phyloP scores from a whole-genome alignment of 2,329 filamentous ascomycete species.

The Colletotrichum lindemuthianum region DNA sequence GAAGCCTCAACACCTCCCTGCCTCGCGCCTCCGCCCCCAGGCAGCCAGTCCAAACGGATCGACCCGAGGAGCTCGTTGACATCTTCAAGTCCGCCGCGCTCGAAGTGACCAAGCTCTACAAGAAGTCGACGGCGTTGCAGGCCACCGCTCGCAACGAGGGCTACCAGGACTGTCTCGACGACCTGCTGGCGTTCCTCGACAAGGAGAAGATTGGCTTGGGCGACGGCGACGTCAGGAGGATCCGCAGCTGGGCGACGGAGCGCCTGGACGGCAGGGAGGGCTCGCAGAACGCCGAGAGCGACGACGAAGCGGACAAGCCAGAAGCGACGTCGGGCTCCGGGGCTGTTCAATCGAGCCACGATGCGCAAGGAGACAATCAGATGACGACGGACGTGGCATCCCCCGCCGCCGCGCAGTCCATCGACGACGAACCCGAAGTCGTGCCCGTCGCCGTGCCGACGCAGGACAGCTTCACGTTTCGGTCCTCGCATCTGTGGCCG shows the following conservation, averaged over 20 bases:
- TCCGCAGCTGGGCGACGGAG: conserved; percentile 75
- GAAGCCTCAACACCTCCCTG: conserved; percentile 41
- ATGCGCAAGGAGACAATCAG: conserved; percentile 39
- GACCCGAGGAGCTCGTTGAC: conserved; percentile 77
- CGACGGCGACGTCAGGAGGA: conserved; percentile 78
- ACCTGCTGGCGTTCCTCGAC: conserved; percentile 87
- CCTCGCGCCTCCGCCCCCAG: conserved; percentile 37
- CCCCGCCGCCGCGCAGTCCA: conserved; percentile 36
- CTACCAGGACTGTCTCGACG: conserved; percentile 94
- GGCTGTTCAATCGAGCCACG: conserved; percentile 57
- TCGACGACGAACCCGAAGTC: conserved; percentile 38
- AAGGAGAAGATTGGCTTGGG: conserved; percentile 80
- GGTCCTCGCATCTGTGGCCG: conserved; percentile 66
- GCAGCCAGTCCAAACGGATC: conserved; percentile 47
- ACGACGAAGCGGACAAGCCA: conserved; percentile 74
- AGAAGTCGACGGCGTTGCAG: conserved; percentile 84
- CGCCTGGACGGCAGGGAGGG: conserved; percentile 71
- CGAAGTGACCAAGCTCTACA: conserved; percentile 96
- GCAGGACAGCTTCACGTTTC: conserved; percentile 75
- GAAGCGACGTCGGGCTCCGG: conserved; percentile 68
- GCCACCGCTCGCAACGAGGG: conserved; percentile 80
- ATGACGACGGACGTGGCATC: conserved; percentile 50
- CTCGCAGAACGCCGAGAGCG: conserved; percentile 68
- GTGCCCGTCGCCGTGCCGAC: conserved; percentile 61
- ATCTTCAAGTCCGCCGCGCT: conserved; percentile 93